phyloP scores from a whole-genome alignment of 805 yeast genomes.

The Kuraishia borneana region DNA sequence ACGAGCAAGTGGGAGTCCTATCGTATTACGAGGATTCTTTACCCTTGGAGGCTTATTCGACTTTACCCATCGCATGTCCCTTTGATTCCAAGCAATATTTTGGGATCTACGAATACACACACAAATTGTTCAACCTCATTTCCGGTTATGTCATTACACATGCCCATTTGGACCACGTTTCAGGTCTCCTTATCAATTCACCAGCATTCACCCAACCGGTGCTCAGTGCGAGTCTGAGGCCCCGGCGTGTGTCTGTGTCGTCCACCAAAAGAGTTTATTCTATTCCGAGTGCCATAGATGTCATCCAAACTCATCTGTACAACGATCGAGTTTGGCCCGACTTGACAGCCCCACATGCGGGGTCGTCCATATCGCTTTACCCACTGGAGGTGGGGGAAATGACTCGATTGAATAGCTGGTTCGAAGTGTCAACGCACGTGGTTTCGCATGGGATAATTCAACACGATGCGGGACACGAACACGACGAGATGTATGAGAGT shows the following conservation, averaged over 20 bases:
- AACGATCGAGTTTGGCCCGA: conserved; percentile 81
- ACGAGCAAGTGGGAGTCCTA: conserved; percentile 8
- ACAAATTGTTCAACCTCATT: conserved; percentile 23
- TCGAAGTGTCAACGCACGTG: conserved; percentile 27
- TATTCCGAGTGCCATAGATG: conserved; percentile 34
- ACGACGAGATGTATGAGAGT: conserved; percentile 23
- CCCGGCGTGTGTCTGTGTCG: conserved; percentile 2
- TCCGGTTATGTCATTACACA: conserved; percentile 55
- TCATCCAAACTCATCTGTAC: conserved; percentile 46
- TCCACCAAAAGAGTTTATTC: conserved; percentile 41
- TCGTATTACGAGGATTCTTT: conserved; percentile 21
- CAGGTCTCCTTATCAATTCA: conserved; percentile 59
- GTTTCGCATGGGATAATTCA: conserved; percentile 23
- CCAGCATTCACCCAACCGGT: conserved; percentile 30
- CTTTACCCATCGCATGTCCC: conserved; percentile 15
- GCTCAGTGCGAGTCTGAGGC: conserved; percentile 4
- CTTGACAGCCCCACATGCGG: conserved; percentile 22
- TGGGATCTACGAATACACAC: conserved; percentile 14
- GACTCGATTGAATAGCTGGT: conserved; percentile 19
- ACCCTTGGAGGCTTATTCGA: conserved; percentile 14
- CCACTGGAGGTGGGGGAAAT: conserved; percentile 5
- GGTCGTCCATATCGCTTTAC: conserved; percentile 1
- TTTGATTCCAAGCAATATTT: conserved; percentile 6
- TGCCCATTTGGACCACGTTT: conserved; percentile 75
- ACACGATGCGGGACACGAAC: neutral